Percentiles rank a stretch among this genome's conserved stretches.
phyloP scores from a whole-genome alignment of 2,329 filamentous ascomycete genomes.

The Ophiocordyceps camponoti-floridani region DNA sequence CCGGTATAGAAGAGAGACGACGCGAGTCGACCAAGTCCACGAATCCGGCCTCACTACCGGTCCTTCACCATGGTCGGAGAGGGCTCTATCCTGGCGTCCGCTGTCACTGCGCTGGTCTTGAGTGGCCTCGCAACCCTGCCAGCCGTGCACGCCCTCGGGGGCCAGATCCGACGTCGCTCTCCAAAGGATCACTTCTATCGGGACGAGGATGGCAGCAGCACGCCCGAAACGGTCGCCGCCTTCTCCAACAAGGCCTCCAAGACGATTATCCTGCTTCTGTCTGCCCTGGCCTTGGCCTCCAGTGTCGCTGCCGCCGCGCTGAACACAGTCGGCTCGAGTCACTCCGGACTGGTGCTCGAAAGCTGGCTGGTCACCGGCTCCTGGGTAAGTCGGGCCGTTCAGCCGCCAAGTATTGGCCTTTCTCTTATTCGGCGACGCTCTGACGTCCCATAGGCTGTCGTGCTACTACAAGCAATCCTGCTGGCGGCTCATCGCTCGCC shows the following conservation, averaged over 20 bases:
- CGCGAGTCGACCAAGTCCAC: no score
- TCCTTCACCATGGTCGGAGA: neutral
- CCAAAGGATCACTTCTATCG: conserved; percentile 36
- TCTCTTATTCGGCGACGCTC: neutral
- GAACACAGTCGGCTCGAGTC: conserved; percentile 18
- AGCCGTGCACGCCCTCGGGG: conserved; percentile 9
- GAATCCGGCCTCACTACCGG: no score
- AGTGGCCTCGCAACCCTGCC: neutral
- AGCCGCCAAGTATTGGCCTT: no score
- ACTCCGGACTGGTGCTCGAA: conserved; percentile 25
- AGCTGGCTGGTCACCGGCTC: conserved; percentile 41
- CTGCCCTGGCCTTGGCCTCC: conserved; percentile 30
- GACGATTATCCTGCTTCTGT: conserved; percentile 31
- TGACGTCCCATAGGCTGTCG: conserved; percentile 20
- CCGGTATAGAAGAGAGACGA: no score
- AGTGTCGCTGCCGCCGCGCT: conserved; percentile 40
- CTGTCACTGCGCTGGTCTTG: neutral
- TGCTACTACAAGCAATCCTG: conserved; percentile 31
- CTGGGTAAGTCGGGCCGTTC: conserved; percentile 36
- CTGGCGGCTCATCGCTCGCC: conserved; percentile 30
- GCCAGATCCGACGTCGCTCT: conserved; percentile 15
- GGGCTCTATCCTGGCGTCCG: neutral
- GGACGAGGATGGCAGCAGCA: conserved; percentile 53
- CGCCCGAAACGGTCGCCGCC: conserved; percentile 38
- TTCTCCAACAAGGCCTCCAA: conserved; percentile 47